phyloP scores from a whole-genome alignment of 2,329 filamentous ascomycete genomes.

The Pleurostoma richardsiae region DNA sequence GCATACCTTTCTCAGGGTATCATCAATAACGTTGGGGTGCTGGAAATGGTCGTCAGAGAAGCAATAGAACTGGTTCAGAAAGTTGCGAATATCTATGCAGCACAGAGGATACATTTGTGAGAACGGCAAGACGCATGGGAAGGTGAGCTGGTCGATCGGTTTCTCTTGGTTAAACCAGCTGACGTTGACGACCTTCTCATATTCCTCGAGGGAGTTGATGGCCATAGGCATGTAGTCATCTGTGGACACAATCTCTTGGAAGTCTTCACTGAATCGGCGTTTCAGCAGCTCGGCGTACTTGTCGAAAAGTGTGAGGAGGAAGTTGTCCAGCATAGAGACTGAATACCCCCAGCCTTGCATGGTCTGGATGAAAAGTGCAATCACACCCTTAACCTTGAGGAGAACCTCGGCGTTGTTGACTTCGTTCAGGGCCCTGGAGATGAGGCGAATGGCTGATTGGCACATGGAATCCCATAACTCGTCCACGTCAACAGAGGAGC shows the following conservation, averaged over 20 bases:
- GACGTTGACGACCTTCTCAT: constrained; percentile 91
- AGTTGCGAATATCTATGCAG: constrained; percentile 97
- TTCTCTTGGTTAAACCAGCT: constrained; percentile 93
- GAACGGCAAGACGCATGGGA: constrained; percentile 93
- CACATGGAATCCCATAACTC: constrained; percentile 99
- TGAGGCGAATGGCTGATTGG: constrained; percentile 75
- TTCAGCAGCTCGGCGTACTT: constrained; percentile 93
- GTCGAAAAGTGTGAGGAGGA: constrained; percentile 84
- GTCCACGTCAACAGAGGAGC: constrained; percentile 85
- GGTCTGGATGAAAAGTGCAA: constrained; percentile 93
- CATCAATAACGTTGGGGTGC: constrained; percentile 83
- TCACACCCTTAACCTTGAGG: constrained; percentile 89
- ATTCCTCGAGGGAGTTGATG: constrained; percentile 84
- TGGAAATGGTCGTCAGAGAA: constrained; percentile 96
- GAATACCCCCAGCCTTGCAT: constrained; percentile 98
- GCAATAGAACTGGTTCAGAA: constrained; percentile 96
- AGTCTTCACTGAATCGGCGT: constrained; percentile 88
- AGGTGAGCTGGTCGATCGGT: constrained; percentile 69
- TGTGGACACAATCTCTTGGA: constrained; percentile 85
- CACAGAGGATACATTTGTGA: constrained; percentile 98
- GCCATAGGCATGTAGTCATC: constrained; percentile 99
- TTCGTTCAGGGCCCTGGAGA: constrained; percentile 70
- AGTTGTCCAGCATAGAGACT: constrained; percentile 72
- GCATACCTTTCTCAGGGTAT: constrained; percentile 72
- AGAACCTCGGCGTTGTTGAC: constrained; percentile 86